A percentile compares a stretch with the other conserved stretches of the same genome.
These are phyloP conservation scores for Trypanosoma brucei DNA, from an alignment of 208 protist species.

Conservation along the genomic window DNA sequence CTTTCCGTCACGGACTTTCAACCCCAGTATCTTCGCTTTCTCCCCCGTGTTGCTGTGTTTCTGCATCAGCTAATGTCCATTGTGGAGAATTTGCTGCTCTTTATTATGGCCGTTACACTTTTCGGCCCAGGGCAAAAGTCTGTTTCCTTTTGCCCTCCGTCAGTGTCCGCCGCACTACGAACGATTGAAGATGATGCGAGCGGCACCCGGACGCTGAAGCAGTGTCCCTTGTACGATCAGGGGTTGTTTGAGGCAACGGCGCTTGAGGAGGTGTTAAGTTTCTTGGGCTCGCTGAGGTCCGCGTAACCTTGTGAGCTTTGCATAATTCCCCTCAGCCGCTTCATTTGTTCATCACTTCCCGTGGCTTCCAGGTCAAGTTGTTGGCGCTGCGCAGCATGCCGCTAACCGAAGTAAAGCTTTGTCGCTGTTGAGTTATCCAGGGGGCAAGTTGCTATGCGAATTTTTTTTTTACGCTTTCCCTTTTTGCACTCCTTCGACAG, in stretches of 20 bases:
- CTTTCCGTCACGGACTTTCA: slow-evolving; percentile 18
- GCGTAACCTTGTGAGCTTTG: too few relatives aligned
- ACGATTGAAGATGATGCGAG: slow-evolving; percentile 40
- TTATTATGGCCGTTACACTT: slow-evolving; percentile 60
- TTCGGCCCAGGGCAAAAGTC: slow-evolving; percentile 61
- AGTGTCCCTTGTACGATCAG: slow-evolving; percentile 57
- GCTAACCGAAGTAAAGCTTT: too few relatives aligned
- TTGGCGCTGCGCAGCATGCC: too few relatives aligned
- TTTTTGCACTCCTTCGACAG: too few relatives aligned
- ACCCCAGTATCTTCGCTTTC: slow-evolving; percentile 2
- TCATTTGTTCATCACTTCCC: too few relatives aligned
- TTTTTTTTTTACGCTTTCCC: too few relatives aligned
- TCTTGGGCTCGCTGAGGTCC: slow-evolving; percentile 32
- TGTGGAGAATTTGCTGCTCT: slow-evolving; percentile 42
- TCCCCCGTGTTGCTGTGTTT: slow-evolving; percentile 12
- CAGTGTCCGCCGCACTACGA: slow-evolving; percentile 30
- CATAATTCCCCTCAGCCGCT: too few relatives aligned
- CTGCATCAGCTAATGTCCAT: slow-evolving; percentile 8
- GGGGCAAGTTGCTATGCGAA: too few relatives aligned
- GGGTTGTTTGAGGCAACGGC: slow-evolving; percentile 45
- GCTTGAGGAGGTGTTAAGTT: slow-evolving; percentile 42
- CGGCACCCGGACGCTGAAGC: slow-evolving; percentile 43
- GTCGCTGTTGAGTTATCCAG: too few relatives aligned
- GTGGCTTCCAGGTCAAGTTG: too few relatives aligned
- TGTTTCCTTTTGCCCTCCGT: slow-evolving; percentile 31